These are phyloP conservation scores for Colletotrichum liriopes DNA, from an alignment of 2,329 filamentous ascomycete species.

Conservation along the genomic window DNA sequence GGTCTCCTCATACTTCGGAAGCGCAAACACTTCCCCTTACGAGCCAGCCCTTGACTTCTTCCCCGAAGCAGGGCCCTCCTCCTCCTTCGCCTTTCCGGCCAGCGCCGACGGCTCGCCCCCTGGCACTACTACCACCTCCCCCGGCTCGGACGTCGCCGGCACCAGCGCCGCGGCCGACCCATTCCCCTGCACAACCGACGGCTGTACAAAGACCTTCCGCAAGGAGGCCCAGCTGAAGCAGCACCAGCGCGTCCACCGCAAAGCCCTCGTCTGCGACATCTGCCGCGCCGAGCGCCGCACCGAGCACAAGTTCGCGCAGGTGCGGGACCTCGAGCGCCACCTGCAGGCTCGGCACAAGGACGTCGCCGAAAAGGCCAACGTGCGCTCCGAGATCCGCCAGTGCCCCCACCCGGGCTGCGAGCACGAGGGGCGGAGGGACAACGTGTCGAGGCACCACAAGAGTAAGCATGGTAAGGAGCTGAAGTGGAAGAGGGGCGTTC, in stretches of 20 bases:
- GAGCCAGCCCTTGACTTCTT: conserved; percentile 37
- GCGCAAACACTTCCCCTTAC: conserved; percentile 36
- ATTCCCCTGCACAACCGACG: conserved; percentile 39
- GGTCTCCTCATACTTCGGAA: conserved; percentile 34
- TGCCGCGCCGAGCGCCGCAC: conserved; percentile 40
- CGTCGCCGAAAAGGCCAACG: conserved; percentile 37
- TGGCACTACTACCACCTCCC: conserved; percentile 18
- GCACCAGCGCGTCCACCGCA: conserved; percentile 45
- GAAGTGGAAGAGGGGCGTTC: conserved; percentile 43
- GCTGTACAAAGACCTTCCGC: conserved; percentile 43
- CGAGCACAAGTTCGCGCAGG: conserved; percentile 45
- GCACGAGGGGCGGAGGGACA: conserved; percentile 42
- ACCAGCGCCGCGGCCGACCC: conserved; percentile 11
- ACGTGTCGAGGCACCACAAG: conserved; percentile 44
- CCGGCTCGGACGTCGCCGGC: conserved; percentile 28
- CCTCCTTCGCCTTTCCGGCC: conserved; percentile 10
- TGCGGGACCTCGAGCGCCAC: conserved; percentile 45
- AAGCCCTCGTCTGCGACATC: conserved; percentile 42
- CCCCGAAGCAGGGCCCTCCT: conserved; percentile 13
- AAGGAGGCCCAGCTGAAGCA: conserved; percentile 44
- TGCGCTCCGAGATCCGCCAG: conserved; percentile 43
- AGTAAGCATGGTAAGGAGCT: conserved; percentile 44
- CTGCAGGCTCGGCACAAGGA: conserved; percentile 43
- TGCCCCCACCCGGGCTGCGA: conserved; percentile 43
- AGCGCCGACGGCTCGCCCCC: conserved; percentile 25